Base-by-base conservation (phyloP, 176 grass and related monocot species). In the Lolium perenne region DNA sequence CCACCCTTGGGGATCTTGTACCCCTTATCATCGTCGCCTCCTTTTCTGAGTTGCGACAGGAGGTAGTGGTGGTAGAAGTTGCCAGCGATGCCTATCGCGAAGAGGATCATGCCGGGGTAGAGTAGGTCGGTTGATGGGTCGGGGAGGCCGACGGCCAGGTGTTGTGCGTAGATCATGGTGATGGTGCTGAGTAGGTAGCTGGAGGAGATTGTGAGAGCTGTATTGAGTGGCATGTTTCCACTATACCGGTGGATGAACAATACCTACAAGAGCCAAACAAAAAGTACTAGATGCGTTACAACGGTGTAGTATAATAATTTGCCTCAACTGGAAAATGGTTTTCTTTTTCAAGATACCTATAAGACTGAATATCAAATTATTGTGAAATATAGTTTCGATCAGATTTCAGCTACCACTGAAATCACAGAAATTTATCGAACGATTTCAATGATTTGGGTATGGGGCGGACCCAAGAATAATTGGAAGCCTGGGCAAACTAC, bases 61-160 rank as follows among this genome's bases (percentile, higher is more conserved):
- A 98, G 86, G 84, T 10, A 72, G 83, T 95, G 93, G 78, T 98
- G 93, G 86, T 95, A 94, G 49, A 95, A 84, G 80, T 98, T 95
- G 54, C 93, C 93, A 2, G 58, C n/a, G 66, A 91, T 54, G 89
- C 95, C 91, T 8, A 91, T 6, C 10, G 66, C n/a, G 55, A 95
- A 91, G 47, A 88, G 15, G 38, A 48, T 8, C 18, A 83, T n/a
- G 3, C 93, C 90, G 0, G 78, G 62, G 75, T 87, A 88, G 21
- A 88, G 91, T 14, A 95, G 81, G 32, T 98, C 75, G 4, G 68
- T 55, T n/a, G 80, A 8, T 0, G 91, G 93, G 38, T 88, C 89
- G 11, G 88, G 80, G 62, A 89, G 86, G 23, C 55, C 81, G 4
- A 2, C 5, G 50, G 72, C 53, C 41, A 98, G 88, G 79, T 89